Percentiles rank a stretch among this genome's conserved stretches.
Conservation (phyloP, 192 early-diverging fungal species). For the Backusella mclennaniae region DNA sequence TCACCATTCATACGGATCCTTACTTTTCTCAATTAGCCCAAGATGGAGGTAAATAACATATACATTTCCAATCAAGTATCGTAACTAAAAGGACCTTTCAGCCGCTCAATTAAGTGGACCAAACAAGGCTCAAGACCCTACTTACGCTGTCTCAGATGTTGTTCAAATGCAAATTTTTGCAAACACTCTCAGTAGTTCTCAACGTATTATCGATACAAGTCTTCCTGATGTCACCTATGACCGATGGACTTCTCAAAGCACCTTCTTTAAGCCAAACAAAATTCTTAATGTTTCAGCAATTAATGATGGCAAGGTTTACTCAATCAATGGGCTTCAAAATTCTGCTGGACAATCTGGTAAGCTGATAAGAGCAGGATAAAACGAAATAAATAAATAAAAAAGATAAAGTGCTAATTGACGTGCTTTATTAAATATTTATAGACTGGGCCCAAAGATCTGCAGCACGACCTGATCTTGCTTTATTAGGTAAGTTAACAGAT, state of each 20-base stretch:
- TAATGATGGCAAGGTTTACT: background rate
- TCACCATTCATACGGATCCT: background rate
- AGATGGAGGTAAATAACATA: background rate
- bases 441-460: slow-evolving; percentile 12
- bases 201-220: slow-evolving; percentile 13
- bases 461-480: slow-evolving; percentile 14
- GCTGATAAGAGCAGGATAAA: background rate
- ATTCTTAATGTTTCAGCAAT: background rate
- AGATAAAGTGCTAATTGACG: background rate
- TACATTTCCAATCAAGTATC: background rate
- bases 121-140: background rate
- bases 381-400: background rate
- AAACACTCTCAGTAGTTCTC: background rate
- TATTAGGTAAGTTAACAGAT: background rate
- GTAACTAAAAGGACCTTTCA: background rate
- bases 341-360: background rate
- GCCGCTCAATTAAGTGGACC: background rate
- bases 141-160: background rate
- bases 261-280: background rate
- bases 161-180: background rate
- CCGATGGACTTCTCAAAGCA: background rate
- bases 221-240: background rate
- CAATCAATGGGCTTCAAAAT: background rate
- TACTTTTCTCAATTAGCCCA: slow-evolving; percentile 11
- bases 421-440: background rate